Base-by-base conservation (phyloP, 2,329 filamentous ascomycete species). In the Diaporthe destruens region DNA sequence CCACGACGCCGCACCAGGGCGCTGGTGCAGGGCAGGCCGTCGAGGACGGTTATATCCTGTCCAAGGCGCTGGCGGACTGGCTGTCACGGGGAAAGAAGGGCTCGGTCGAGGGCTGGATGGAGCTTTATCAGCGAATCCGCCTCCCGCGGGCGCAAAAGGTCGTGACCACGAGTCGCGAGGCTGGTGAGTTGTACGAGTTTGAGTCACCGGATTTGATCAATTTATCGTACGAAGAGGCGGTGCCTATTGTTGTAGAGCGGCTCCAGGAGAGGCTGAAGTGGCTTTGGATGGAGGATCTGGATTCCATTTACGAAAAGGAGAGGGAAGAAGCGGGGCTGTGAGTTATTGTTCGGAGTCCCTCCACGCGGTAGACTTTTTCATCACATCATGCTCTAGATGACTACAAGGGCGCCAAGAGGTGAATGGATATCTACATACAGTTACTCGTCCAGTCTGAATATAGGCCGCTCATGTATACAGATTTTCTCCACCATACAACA, bases 161-260 rank as follows among this genome's bases (percentile, higher is more conserved):
- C 2, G 78, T 80, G 14, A 36, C 57, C 23, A 80, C 79, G 6
- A 80, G 79, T 69, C 75, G 75, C 56, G 78, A 81, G 57, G 79
- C 79, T 1, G 80, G 80, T 20, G 59, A 55, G 54, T 11, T 80
- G 25, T 80, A 80, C 51, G 77, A 77, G 18, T 80, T 79, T 75
- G 71, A 80, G 74, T 76, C 79, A 25, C 77, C 78, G n/a, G 78
- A 79, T 25, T 77, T 84, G 77, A 71, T 77, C 23, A 79, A 78
- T 44, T 75, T 80, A 71, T 72, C 76, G 2, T 82, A 78, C 66
- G 82, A 84, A 6, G 80, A 84, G 34, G 81, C 80, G 39, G 54
- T 83, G 23, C 78, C 79, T 0, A 75, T 81, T 6, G 76, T 84
- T 59, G 75, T 75, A 9, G 76, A 79, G 49, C 72, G 74, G 9